A percentile compares a stretch with the other conserved stretches of the same genome.
These are phyloP conservation scores for Thelonectria rubi DNA, from an alignment of 2,329 filamentous ascomycete genomes.

Conservation along the genomic window DNA sequence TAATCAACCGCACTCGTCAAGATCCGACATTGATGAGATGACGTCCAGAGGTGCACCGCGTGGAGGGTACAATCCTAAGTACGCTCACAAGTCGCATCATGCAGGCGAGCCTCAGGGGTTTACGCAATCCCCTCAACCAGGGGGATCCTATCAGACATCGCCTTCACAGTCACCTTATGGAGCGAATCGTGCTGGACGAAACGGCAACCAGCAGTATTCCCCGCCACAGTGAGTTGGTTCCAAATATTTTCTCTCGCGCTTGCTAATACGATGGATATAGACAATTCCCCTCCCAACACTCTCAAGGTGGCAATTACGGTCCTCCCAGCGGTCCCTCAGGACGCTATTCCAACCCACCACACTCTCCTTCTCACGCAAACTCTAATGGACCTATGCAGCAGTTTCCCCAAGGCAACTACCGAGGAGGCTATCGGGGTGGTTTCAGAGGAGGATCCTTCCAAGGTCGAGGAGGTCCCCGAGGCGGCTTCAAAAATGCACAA, in stretches of 20 bases:
- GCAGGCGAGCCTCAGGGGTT: constrained; percentile 50
- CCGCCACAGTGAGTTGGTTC: constrained; percentile 53
- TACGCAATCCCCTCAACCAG: constrained; percentile 55
- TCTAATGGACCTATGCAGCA: constrained; percentile 67
- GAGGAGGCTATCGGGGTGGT: constrained; percentile 60
- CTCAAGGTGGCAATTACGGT: constrained; percentile 59
- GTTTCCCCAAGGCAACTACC: constrained; percentile 57
- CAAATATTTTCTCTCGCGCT: not conserved
- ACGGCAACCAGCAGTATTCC: constrained; percentile 48
- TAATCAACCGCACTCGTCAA: constrained; percentile 52
- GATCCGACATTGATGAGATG: constrained; percentile 62
- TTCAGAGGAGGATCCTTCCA: constrained; percentile 69
- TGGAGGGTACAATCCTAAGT: constrained; percentile 52
- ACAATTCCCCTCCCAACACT: constrained; percentile 70
- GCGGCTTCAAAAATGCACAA: constrained; percentile 73
- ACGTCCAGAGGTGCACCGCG: constrained; percentile 54
- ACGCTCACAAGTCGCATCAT: constrained; percentile 50
- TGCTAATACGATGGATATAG: constrained; percentile 46
- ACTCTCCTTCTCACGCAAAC: constrained; percentile 64
- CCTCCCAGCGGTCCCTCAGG: constrained; percentile 62
- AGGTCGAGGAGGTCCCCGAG: constrained; percentile 63
- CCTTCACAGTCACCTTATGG: constrained; percentile 56
- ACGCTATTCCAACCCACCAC: constrained; percentile 58
- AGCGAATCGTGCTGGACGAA: constrained; percentile 51
- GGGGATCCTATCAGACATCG: constrained; percentile 56